Base-by-base conservation (phyloP, 768 basidiomycete species). In the Chalciporus sphaerocephalus region DNA sequence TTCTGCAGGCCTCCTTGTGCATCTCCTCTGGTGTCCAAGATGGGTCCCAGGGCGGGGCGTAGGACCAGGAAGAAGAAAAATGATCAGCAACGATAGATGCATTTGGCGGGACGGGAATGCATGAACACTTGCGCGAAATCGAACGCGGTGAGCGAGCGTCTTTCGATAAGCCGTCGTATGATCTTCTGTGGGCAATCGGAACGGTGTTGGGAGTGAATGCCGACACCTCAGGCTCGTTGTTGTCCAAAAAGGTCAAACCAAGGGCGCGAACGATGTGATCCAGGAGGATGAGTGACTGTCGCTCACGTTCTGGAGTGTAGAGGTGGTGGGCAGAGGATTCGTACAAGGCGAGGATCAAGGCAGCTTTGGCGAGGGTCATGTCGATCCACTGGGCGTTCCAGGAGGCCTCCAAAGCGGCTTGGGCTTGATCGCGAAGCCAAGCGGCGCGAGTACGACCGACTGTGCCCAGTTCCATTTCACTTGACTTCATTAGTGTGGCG, bases 241-340 rank as follows among this genome's bases (percentile, higher is more conserved):
- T 67, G 49, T 91, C 88, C 49, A 81, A 59, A 9, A 71, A 71
- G 0, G 81, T 79, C 32, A 88, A 71, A 4, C 69, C 61, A 2
- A 83, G 68, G 3, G 62, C 62, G n/a, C 70, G 73, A 48, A 91
- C 76, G 46, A 89, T 78, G 23, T 73, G 70, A 58, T 91, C 88
- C 24, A 90, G 70, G 18, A 74, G 69, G 32, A 75, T 58, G 9
- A 91, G 68, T 0, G 86, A 72, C 16, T 64, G 64, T 17, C 70
- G 68, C 10, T 79, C 74, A 12, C 81, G 75, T 17, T 77, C 74
- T 4, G 75, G 69, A 17, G 73, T 75, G 58, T 87, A 76, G 34
- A 75, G 69, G 6, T 85, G 86, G 48, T 90, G 84, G 5, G 83
- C 76, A 1, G 84, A 89, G 0, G 79, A 76, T 60, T 91, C 88